Evolutionary conservation across 106 monocot genomes (phyloP), one percentile per base, ranked within the genome.

Genomic region (Dendrobium officinale): DNA sequence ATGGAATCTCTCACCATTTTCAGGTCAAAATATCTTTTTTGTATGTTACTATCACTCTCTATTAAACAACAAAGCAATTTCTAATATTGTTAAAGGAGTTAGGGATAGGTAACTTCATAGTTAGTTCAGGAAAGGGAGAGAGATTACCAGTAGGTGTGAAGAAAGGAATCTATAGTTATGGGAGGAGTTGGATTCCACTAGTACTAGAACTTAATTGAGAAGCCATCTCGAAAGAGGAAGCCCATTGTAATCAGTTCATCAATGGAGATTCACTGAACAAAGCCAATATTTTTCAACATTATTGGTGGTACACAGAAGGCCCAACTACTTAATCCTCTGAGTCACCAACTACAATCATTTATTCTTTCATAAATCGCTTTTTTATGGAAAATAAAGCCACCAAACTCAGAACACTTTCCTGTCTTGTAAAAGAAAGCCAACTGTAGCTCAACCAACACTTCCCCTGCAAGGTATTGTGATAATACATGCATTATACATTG

Each of bases 111-210:
- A 51, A 45, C 51, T 51, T 51, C 51, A 51, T 51, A 51, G 51
- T 51, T 51, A 51, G 51, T 2, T 51, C 2, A 51, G 51, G 51
- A 51, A 13, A 51, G 22, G 61, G 22, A n/a, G 61, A 61, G 22
- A 61, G 61, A 61, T 0, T 20, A 8, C 61, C 22, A 22, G n/a
- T 61, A n/a, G 19, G 61, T 61, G 6, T 61, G n/a, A 61, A 22
- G 13, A 51, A 13, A 10, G 61, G 61, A 56, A 56, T 56, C 56
- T 56, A 56, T 56, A 19, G 56, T 56, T 56, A 16, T 15, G 6
- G 61, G n/a, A 61, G 61, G 61, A 61, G 61, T 61, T 24, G 61
- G 61, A 61, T 61, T 61, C 61, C 20, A 61, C 61, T 61, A 22
- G 61, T 61, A 10, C n/a, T 51, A 51, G 6, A 61, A 22, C 61